Evolutionary conservation across 2,329 filamentous ascomycete species (phyloP).

Genomic region (Aschersonia sp.): DNA sequence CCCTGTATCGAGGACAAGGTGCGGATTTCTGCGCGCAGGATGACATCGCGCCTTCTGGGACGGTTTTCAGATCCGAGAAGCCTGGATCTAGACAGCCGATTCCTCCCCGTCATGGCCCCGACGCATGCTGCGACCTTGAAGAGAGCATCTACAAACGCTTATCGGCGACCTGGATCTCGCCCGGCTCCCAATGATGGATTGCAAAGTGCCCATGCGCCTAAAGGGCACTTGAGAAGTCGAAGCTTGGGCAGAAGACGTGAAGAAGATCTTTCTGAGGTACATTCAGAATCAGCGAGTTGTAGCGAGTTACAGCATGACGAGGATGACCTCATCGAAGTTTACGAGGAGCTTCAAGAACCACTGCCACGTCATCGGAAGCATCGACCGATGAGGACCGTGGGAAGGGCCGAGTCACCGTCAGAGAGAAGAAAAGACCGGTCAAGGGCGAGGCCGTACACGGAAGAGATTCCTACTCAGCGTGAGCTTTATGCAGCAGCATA

Average conservation of each 20-base stretch:
- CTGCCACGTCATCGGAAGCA: constrained; percentile 5
- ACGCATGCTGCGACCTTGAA: background rate
- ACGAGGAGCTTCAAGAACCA: constrained; percentile 11
- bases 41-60: background rate
- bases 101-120: background rate
- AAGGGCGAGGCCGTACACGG: constrained; percentile 9
- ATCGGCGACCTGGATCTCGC: constrained; percentile 14
- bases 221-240: constrained; percentile 6
- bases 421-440: constrained; percentile 10
- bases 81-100: background rate
- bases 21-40: background rate
- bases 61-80: background rate
- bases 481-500: constrained; percentile 12
- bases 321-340: constrained; percentile 11
- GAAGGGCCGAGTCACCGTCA: constrained; percentile 12
- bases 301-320: constrained; percentile 1
- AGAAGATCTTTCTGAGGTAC: constrained; percentile 1
- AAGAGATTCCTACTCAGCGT: constrained; percentile 10
- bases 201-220: background rate
- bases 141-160: constrained; percentile 13
- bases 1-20: background rate
- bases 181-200: constrained; percentile 10
- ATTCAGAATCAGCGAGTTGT: constrained; percentile 2
- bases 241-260: constrained; percentile 2
- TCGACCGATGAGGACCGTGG: constrained; percentile 12